Base-by-base conservation (phyloP, 257 asterid genomes). In the Primulina tabacum region DNA sequence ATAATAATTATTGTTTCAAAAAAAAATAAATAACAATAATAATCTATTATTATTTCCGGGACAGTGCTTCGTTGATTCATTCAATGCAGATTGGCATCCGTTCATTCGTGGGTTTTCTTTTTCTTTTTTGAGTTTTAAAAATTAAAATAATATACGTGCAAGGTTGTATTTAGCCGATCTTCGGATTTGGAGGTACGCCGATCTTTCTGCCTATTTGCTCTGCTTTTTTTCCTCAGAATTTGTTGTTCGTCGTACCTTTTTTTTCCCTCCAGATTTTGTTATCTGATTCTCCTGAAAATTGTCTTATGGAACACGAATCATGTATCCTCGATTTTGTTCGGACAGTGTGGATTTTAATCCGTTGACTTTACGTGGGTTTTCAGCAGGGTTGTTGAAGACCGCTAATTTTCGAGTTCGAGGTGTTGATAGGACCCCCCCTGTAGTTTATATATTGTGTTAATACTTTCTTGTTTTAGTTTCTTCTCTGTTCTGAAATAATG, bases 131-230 rank as follows among this genome's bases (percentile, higher is more conserved):
- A 34, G 38, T 6, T 34, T 34, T 34, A 34, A 34, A 34, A 33
- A 33, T 33, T 7, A 34, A 7, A 34, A 6, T 34, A 34, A 34
- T 34, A 34, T 34, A 34, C 38, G 38, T 34, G 38, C 38, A 7
- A 34, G 38, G 38, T 34, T 34, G 10, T 34, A 34, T 34, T 34
- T 34, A 34, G 38, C 38, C 33, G 8, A 34, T 79, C 75, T 58
- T 28, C 56, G 59, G 76, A 76, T 80, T 84, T 83, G 82, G 83
- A 83, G 95, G 95, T 88, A 81, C 77, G 69, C 82, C 78, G 80
- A 80, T 75, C 67, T 71, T 77, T 66, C 71, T 74, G 78, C 83
- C 80, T 71, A 67, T 43, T 72, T 70, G 62, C 77, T 71, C 63
- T 70, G 38, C 76, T 43, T 35, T 67, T 65, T 58, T 69, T 32